Percentiles rank a stretch among this genome's conserved stretches.
Conservation (phyloP, 306 rosid genomes). For the Quercus parvula region DNA sequence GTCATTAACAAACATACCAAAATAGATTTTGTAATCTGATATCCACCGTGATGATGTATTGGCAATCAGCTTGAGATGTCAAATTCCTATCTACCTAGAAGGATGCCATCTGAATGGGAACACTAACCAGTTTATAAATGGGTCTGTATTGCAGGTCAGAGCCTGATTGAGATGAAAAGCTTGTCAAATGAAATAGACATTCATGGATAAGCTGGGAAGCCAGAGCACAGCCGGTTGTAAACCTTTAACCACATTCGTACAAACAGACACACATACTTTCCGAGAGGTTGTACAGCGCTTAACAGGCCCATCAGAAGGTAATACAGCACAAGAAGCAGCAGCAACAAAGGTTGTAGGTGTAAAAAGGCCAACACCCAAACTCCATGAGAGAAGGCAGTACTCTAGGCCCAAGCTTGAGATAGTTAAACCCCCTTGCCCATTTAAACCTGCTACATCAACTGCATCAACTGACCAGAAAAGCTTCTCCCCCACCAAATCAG, state of each 20-base stretch:
- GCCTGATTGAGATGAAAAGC: neutral
- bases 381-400: constrained; percentile 75
- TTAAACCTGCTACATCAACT: constrained; percentile 21
- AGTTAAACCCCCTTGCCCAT: constrained; percentile 47
- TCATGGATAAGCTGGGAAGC: constrained; percentile 46
- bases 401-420: constrained; percentile 82
- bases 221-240: constrained; percentile 32
- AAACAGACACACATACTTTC: constrained; percentile 63
- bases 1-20: neutral
- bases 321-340: constrained; percentile 19
- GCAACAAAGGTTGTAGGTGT: constrained; percentile 18
- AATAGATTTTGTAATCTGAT: neutral
- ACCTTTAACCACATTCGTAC: constrained; percentile 73
- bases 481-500: constrained; percentile 39
- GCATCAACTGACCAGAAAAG: constrained; percentile 8
- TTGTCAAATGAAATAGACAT: constrained; percentile 3
- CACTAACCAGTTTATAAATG: neutral
- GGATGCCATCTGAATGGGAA: neutral
- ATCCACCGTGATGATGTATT: neutral
- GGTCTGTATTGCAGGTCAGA: constrained; percentile 18
- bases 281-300: constrained; percentile 74
- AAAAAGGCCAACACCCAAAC: constrained; percentile 45
- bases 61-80: neutral
- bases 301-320: constrained; percentile 60
- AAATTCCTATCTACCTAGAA: neutral